Conservation (phyloP, 192 early-diverging fungal species). For the Backusella macrospora region DNA sequence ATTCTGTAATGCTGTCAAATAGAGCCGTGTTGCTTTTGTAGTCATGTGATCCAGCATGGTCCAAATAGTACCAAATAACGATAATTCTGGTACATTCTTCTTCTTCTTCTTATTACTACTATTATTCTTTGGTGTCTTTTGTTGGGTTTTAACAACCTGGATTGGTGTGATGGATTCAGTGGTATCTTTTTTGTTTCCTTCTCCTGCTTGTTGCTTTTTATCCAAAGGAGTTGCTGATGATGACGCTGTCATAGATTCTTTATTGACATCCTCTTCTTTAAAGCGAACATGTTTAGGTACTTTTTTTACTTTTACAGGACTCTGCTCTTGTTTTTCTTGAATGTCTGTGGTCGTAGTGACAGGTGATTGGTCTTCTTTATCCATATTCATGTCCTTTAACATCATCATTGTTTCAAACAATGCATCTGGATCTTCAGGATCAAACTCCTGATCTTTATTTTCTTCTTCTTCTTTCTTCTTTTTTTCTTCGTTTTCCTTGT, state of each 20-base stretch:
- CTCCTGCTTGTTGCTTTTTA: neutral
- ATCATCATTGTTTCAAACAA: constrained; percentile 43
- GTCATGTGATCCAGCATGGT: constrained; percentile 44
- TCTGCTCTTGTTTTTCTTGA: neutral
- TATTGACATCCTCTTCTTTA: neutral
- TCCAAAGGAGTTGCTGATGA: neutral
- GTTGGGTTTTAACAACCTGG: neutral
- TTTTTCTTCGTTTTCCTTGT: neutral
- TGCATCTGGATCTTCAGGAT: constrained; percentile 17
- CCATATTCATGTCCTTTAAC: constrained; percentile 37
- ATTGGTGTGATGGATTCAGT: neutral
- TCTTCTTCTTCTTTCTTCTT: constrained; percentile 29
- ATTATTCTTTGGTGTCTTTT: neutral
- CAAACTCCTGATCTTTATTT: constrained; percentile 23
- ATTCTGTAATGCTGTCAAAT: constrained; percentile 18
- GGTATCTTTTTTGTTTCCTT: constrained; percentile 9
- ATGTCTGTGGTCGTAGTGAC: neutral
- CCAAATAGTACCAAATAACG: constrained; percentile 50
- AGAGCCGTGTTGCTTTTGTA: constrained; percentile 33
- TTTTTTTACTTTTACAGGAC: neutral
- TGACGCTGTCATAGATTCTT: neutral
- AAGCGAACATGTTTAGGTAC: neutral
- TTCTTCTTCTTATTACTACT: constrained; percentile 15
- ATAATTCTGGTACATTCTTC: constrained; percentile 32
- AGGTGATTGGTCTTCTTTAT: constrained; percentile 17